Base-by-base conservation (phyloP, 2,329 filamentous ascomycete species). In the Trichoderma sp. region DNA sequence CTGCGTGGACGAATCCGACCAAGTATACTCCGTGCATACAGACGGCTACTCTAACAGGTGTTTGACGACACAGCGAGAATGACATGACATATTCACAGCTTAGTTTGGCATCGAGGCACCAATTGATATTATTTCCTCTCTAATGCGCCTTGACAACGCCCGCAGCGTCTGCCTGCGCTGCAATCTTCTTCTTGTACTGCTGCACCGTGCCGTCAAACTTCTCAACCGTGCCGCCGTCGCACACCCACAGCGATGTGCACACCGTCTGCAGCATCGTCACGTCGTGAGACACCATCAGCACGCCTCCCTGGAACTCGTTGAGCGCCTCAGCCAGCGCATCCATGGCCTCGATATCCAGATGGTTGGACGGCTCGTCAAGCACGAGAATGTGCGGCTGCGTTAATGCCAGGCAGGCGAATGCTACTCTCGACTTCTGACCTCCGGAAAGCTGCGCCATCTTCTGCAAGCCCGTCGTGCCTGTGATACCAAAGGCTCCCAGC, bases 331-430 rank as follows among this genome's bases (percentile, higher is more conserved):
- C 90, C 63, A 99, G 84, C 12, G 95, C 94, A 79, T 99, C 95
- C 95, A 99, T 97, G 71, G 95, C 95, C 80, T 99, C 95, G 74
- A 99, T 98, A 87, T 99, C 95, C 74, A 99, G 84, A 80, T 99
- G 95, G 84, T 99, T 99, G 71, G 93, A 97, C 78, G 95, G 95
- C 80, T 99, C 95, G 86, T 99, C 95, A 60, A 99, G 91, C 70
- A 99, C 94, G 56, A 99, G 86, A 72, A 99, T 98, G 77, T 99
- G 95, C 19, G 95, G 95, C 80, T 98, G 97, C 58, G 90, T 92
- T 72, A 99, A 83, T 0, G 93, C 94, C 70, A 99, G 81, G 77
- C 94, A 98, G n/a, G 95, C 94, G 80, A 99, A 99, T 8, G 95
- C 95, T 2, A 99, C 95, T 83, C 95, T 92, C 61, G 94, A 98